These are phyloP conservation scores for Tolypocladium sp. DNA, from an alignment of 2,329 filamentous ascomycete genomes.

Conservation along the genomic window DNA sequence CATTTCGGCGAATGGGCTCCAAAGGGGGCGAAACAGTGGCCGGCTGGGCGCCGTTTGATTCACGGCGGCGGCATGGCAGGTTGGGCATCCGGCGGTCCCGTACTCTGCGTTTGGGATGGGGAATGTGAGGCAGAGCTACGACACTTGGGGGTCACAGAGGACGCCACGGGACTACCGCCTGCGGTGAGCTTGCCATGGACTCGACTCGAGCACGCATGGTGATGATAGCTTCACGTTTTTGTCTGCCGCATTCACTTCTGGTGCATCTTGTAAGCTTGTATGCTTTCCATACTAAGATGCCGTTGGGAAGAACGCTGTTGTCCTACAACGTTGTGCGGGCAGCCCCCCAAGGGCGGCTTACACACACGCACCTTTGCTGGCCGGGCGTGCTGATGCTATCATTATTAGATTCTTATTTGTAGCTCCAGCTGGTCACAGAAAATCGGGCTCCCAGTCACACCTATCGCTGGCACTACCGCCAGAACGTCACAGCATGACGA, in stretches of 20 bases:
- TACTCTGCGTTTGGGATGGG: neutral
- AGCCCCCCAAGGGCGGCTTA: neutral
- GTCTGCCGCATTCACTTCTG: neutral
- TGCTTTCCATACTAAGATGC: neutral
- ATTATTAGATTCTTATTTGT: neutral
- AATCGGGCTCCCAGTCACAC: neutral
- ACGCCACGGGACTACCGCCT: neutral
- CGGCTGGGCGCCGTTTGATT: neutral
- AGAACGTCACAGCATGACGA: neutral
- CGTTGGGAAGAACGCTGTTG: neutral
- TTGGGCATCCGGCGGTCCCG: neutral
- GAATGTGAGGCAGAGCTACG: neutral
- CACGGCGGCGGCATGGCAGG: neutral
- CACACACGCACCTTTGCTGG: neutral
- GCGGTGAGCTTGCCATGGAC: neutral
- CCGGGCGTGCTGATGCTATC: neutral
- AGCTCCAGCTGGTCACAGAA: neutral
- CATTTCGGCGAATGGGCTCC: neutral
- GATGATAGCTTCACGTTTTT: neutral
- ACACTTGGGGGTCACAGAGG: neutral
- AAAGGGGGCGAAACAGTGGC: neutral
- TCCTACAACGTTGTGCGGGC: neutral
- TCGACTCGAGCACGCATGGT: neutral
- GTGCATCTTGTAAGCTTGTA: neutral
- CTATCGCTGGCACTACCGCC: neutral